phyloP scores from a whole-genome alignment of 495 filamentous ascomycete genomes.

The Pseudevernia furfuracea region DNA sequence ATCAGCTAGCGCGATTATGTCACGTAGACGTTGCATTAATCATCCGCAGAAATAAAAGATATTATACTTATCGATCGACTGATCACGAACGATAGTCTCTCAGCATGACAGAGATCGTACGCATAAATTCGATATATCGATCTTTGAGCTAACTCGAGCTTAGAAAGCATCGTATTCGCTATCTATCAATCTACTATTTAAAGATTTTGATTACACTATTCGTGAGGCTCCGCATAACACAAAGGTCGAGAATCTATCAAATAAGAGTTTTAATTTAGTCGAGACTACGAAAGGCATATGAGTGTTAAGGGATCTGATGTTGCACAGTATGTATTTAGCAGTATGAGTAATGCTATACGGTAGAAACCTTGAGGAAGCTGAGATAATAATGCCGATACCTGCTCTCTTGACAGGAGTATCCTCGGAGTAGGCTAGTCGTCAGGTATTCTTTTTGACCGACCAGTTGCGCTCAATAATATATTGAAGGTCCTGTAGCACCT shows the following conservation, averaged over 20 bases:
- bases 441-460: background rate
- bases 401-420: background rate
- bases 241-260: background rate
- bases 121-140: background rate
- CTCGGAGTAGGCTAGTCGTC: background rate
- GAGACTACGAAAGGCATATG: background rate
- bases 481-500: background rate
- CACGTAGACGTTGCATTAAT: conserved; percentile 18
- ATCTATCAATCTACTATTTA: background rate
- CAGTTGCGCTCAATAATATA: background rate
- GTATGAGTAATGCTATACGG: background rate
- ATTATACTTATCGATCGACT: conserved; percentile 24
- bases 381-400: background rate
- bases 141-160: background rate
- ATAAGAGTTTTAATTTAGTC: background rate
- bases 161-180: background rate
- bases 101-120: background rate
- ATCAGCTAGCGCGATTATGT: conserved; percentile 22
- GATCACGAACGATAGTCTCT: background rate
- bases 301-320: background rate
- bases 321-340: background rate
- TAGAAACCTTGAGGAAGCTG: background rate
- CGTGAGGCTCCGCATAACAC: background rate
- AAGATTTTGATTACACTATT: background rate
- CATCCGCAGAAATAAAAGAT: conserved; percentile 22